Evolutionary conservation across 1,284 basidiomycete species (phyloP).

Genomic region (Tilletia walkeri): DNA sequence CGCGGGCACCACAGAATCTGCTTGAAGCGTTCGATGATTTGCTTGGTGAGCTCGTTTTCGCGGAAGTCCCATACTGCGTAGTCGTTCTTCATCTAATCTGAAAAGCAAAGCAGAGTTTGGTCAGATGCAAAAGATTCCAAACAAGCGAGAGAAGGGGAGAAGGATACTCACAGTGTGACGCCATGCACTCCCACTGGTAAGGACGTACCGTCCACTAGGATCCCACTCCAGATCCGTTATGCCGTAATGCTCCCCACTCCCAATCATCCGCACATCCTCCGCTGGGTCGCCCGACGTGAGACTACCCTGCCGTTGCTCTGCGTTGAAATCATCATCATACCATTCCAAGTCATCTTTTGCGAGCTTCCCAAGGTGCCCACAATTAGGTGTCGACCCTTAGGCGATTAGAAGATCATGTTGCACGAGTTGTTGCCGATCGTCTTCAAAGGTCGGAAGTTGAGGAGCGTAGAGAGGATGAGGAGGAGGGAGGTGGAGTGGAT

Average conservation of each 20-base stretch:
- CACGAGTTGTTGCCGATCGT: constrained; percentile 80
- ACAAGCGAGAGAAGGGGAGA: constrained; percentile 20
- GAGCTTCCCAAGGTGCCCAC: constrained; percentile 92
- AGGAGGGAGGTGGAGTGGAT: no score
- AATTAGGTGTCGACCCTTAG: constrained; percentile 90
- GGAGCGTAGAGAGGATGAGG: no score
- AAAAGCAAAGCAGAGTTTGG: constrained; percentile 17
- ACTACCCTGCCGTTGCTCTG: constrained; percentile 62
- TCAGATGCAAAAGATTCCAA: neutral
- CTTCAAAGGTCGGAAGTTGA: constrained; percentile 85
- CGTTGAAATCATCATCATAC: constrained; percentile 95
- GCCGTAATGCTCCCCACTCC: constrained; percentile 90
- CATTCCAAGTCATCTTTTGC: constrained; percentile 94
- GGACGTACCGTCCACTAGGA: constrained; percentile 88
- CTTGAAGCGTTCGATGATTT: constrained; percentile 91
- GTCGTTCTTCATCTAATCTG: constrained; percentile 81
- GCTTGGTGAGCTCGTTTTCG: constrained; percentile 84
- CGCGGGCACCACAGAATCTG: constrained; percentile 98
- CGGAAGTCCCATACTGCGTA: constrained; percentile 98
- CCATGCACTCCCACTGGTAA: constrained; percentile 92
- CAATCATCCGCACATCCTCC: constrained; percentile 77
- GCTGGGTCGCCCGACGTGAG: constrained; percentile 70
- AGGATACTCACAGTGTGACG: constrained; percentile 72
- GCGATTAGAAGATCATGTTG: constrained; percentile 97
- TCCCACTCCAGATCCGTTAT: constrained; percentile 99